Conservation (phyloP, 2,329 filamentous ascomycete genomes). For the Verticillium nubilum region DNA sequence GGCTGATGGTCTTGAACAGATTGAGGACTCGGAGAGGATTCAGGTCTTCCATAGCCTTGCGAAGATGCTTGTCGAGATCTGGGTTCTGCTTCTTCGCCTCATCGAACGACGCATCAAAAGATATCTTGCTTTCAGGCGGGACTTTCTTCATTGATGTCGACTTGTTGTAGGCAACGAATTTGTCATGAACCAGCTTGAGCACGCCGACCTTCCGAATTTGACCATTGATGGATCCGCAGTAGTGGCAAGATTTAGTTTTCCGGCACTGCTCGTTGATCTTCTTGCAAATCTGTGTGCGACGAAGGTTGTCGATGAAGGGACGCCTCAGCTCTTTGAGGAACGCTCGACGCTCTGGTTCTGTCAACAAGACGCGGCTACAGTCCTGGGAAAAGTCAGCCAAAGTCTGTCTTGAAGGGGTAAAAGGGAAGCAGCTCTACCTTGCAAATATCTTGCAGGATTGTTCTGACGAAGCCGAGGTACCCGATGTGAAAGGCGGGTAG, state of each 20-base stretch:
- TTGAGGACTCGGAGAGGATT: slow-evolving; percentile 86
- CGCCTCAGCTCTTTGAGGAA: slow-evolving; percentile 77
- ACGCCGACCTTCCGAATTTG: slow-evolving; percentile 87
- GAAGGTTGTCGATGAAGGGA: slow-evolving; percentile 80
- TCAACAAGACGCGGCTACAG: slow-evolving; percentile 78
- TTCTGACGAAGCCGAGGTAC: slow-evolving; percentile 89
- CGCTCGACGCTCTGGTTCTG: slow-evolving; percentile 69
- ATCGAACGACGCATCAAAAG: slow-evolving; percentile 80
- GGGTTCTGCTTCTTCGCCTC: slow-evolving; percentile 71
- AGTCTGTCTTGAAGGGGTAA: background rate
- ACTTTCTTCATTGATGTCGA: slow-evolving; percentile 84
- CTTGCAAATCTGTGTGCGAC: slow-evolving; percentile 78
- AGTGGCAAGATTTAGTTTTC: slow-evolving; percentile 77
- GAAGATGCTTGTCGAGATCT: slow-evolving; percentile 85
- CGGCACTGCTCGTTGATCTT: slow-evolving; percentile 84
- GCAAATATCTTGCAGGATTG: slow-evolving; percentile 91
- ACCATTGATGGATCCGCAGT: slow-evolving; percentile 79
- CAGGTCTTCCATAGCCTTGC: slow-evolving; percentile 90
- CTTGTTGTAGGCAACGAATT: slow-evolving; percentile 81
- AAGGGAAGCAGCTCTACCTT: slow-evolving; percentile 46
- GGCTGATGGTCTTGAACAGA: slow-evolving; percentile 81
- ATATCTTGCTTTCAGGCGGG: slow-evolving; percentile 72
- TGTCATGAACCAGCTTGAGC: slow-evolving; percentile 93
- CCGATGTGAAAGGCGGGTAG: slow-evolving; percentile 94
- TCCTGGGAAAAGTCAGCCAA: slow-evolving; percentile 37